Conservation (phyloP, 2,329 filamentous ascomycete species). For the Celoporthe dispersa region DNA sequence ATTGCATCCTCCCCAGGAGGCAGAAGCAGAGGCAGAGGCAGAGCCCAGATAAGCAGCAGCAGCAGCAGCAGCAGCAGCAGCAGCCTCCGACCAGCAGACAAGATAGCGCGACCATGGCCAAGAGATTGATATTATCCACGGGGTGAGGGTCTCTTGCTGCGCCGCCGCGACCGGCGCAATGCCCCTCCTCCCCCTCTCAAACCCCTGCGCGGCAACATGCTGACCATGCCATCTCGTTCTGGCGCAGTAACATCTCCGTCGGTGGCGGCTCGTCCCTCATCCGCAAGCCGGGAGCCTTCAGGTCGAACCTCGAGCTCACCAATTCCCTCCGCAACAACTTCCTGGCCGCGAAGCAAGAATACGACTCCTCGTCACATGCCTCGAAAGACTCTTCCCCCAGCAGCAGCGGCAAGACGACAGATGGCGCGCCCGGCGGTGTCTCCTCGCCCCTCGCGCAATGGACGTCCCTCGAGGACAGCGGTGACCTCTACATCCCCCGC, state of each 20-base stretch:
- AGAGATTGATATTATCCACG: slow-evolving; percentile 29
- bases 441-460: slow-evolving; percentile 55
- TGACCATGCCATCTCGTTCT: neutral
- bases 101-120: slow-evolving; percentile 24
- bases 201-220: neutral
- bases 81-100: neutral
- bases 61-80: too few species aligned
- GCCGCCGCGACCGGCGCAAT: slow-evolving; percentile 18
- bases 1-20: slow-evolving; percentile 21
- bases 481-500: slow-evolving; percentile 75
- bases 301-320: slow-evolving; percentile 92
- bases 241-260: slow-evolving; percentile 76
- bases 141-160: slow-evolving; percentile 19
- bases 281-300: slow-evolving; percentile 74
- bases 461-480: slow-evolving; percentile 67
- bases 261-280: slow-evolving; percentile 83
- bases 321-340: slow-evolving; percentile 88
- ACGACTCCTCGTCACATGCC: slow-evolving; percentile 40
- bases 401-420: slow-evolving; percentile 34
- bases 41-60: slow-evolving; percentile 11
- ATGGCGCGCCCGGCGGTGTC: slow-evolving; percentile 10
- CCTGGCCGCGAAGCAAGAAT: slow-evolving; percentile 70
- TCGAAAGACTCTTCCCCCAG: slow-evolving; percentile 29
- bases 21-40: slow-evolving; percentile 17
- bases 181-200: neutral